These are phyloP conservation scores for Apiospora malaysiana DNA, from an alignment of 2,329 filamentous ascomycete species.

Conservation along the genomic window DNA sequence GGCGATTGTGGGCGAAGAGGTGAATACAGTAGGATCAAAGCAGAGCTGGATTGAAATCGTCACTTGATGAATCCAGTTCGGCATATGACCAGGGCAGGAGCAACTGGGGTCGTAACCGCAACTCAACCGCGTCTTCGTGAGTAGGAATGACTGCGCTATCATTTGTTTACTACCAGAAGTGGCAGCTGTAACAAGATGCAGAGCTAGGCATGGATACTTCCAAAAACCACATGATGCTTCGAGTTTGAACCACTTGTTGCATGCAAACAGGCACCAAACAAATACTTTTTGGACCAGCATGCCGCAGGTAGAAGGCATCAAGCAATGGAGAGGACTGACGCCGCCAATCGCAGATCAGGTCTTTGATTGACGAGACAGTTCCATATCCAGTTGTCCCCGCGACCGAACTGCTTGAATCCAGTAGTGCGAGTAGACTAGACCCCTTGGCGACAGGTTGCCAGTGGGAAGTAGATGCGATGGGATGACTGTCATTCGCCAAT, in stretches of 20 bases:
- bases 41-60: not conserved
- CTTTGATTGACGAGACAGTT: not conserved
- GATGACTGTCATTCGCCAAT: slow-evolving; percentile 19
- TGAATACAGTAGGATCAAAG: not conserved
- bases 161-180: slow-evolving; percentile 2
- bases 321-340: not conserved
- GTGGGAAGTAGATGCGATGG: not conserved
- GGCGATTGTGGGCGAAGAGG: not conserved
- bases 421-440: not conserved
- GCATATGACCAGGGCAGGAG: not conserved
- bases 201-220: not conserved
- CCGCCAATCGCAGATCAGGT: not conserved
- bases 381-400: not conserved
- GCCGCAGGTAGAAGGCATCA: not conserved
- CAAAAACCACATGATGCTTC: not conserved
- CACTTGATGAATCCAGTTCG: not conserved
- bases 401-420: not conserved
- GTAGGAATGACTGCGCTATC: not conserved
- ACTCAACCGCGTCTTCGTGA: not conserved
- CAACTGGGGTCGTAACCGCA: not conserved
- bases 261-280: not conserved
- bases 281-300: not conserved
- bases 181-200: not conserved
- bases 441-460: not conserved
- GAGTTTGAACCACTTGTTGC: not conserved